Conservation (phyloP, 108 stramenopile genomes). For the Aurantiochytrium sp. region DNA sequence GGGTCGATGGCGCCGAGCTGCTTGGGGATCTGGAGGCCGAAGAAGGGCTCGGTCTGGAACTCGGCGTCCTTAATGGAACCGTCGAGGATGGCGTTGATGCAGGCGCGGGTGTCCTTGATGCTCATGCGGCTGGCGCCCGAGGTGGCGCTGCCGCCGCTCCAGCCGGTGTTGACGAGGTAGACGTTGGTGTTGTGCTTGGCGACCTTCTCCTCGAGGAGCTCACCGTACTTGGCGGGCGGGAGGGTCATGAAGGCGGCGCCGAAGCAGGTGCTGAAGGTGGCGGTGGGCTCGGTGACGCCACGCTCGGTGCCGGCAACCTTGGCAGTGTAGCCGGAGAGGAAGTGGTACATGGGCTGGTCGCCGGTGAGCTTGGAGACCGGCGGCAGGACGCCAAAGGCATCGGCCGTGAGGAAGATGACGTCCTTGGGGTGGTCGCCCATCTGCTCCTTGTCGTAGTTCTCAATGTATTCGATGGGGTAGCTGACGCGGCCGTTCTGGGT, state of each 20-base stretch:
- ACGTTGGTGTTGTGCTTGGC: conserved; percentile 76
- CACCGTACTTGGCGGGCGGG: conserved; percentile 88
- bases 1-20: conserved; percentile 73
- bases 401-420: conserved; percentile 90
- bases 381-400: conserved; percentile 94
- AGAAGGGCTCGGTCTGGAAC: conserved; percentile 71
- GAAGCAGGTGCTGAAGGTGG: conserved; percentile 90
- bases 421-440: conserved; percentile 91
- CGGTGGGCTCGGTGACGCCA: conserved; percentile 83
- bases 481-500: conserved; percentile 97
- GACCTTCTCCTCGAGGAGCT: conserved; percentile 83
- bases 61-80: conserved; percentile 76
- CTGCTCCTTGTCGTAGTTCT: conserved; percentile 70
- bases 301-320: conserved; percentile 98
- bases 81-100: conserved; percentile 88
- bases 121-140: conserved; percentile 90
- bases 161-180: conserved; percentile 94
- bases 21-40: conserved; percentile 85
- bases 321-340: conserved; percentile 92
- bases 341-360: conserved; percentile 97
- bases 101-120: conserved; percentile 88
- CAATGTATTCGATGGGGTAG: conserved; percentile 90
- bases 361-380: conserved; percentile 83
- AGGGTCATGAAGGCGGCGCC: conserved; percentile 96
- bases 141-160: conserved; percentile 86